Percentiles rank a stretch among this genome's conserved stretches.
phyloP scores from a whole-genome alignment of 2,329 filamentous ascomycete genomes.

The Stagonosporopsis chrysanthemi region DNA sequence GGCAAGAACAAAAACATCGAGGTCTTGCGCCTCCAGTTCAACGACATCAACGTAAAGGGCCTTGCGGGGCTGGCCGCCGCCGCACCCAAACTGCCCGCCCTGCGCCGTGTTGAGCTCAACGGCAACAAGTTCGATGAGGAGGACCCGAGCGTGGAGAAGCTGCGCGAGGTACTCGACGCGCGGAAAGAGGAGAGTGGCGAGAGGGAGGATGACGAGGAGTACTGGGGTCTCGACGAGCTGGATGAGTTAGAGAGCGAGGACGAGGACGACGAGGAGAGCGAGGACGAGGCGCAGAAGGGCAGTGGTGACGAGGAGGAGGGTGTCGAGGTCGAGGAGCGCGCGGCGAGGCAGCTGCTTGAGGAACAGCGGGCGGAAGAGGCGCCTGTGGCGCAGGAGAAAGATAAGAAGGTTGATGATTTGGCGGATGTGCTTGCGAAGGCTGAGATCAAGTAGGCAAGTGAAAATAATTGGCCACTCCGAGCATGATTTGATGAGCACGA shows the following conservation, averaged over 20 bases:
- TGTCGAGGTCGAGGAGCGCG: constrained; percentile 51
- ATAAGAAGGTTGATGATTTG: constrained; percentile 82
- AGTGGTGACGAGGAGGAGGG: constrained; percentile 74
- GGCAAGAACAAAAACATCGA: constrained; percentile 82
- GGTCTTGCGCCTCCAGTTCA: constrained; percentile 86
- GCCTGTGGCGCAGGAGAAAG: constrained; percentile 73
- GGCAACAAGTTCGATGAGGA: constrained; percentile 95
- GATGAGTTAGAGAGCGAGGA: constrained; percentile 84
- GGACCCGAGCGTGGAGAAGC: constrained; percentile 71
- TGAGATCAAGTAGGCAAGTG: constrained; percentile 41
- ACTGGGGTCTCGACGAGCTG: constrained; percentile 65
- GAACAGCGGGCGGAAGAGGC: constrained; percentile 77
- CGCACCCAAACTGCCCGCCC: constrained; percentile 69
- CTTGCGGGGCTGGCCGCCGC: constrained; percentile 75
- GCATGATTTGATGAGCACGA: background rate
- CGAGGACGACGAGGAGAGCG: constrained; percentile 77
- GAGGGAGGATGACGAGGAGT: constrained; percentile 63
- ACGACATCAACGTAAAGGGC: constrained; percentile 84
- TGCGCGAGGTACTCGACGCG: constrained; percentile 73
- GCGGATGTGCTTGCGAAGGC: constrained; percentile 80
- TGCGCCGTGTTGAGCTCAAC: constrained; percentile 91
- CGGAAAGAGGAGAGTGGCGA: constrained; percentile 69
- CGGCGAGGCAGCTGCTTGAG: constrained; percentile 66
- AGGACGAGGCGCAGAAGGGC: constrained; percentile 66
- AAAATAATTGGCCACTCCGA: background rate